These are phyloP conservation scores for rapeseed (Brassica napus) DNA, from an alignment of 345 rosid species.

Conservation along the genomic window Da-Ae NC_063437.1:4098501-4099000, in stretches of 20 bases:
- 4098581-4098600: not conserved
- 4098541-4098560: not conserved
- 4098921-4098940: not conserved
- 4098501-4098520: too few species aligned
- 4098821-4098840: conserved; percentile 71
- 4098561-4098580: conserved; percentile 5
- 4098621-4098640: conserved; percentile 73
- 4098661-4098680: conserved; percentile 98
- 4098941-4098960: conserved; percentile 12
- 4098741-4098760: conserved; percentile 53
- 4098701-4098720: conserved; percentile 54
- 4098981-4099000: conserved; percentile 14
- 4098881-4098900: too few species aligned
- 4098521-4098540: too few species aligned
- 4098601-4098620: not conserved
- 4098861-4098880: not conserved
- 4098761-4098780: conserved; percentile 96
- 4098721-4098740: conserved; percentile 54
- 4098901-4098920: too few species aligned
- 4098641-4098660: conserved; percentile 80
- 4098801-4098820: conserved; percentile 92
- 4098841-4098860: conserved; percentile 68
- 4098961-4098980: conserved; percentile 11
- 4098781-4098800: conserved; percentile 89
- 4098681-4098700: conserved; percentile 71